A percentile compares a stretch with the other conserved stretches of the same genome.
phyloP scores from a whole-genome alignment of 805 yeast species.

The Schizosaccharomyces japonicus region DNA sequence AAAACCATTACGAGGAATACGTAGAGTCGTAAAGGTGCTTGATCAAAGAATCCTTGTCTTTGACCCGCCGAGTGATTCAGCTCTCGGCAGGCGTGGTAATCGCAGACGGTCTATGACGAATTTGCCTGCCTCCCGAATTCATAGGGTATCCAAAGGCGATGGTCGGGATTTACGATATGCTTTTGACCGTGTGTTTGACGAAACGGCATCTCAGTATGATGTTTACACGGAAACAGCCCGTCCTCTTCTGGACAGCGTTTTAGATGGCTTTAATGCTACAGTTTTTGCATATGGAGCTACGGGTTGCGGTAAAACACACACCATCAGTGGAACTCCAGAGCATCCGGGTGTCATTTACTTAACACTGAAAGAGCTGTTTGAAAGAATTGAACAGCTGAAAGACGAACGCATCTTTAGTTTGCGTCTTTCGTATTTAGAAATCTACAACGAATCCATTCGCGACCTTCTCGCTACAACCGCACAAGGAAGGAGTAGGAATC shows the following conservation, averaged over 20 bases:
- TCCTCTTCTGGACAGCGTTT: constrained; percentile 3
- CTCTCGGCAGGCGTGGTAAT: too few relatives aligned
- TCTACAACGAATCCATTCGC: constrained; percentile 70
- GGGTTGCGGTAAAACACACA: constrained; percentile 5
- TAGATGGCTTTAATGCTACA: constrained; percentile 5
- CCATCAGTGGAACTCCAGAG: constrained; percentile 17
- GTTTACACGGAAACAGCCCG: background rate
- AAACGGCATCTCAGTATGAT: constrained; percentile 4
- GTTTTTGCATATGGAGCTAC: constrained; percentile 6
- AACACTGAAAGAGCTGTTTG: constrained; percentile 26
- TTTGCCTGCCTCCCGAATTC: too few relatives aligned
- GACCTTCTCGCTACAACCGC: constrained; percentile 56
- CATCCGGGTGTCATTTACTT: constrained; percentile 38
- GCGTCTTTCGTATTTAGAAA: constrained; percentile 40
- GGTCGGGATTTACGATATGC: constrained; percentile 4
- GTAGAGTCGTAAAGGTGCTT: background rate
- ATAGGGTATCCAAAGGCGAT: too few relatives aligned
- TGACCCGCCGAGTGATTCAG: too few relatives aligned
- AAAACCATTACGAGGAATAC: background rate
- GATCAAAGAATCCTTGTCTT: constrained; percentile 1
- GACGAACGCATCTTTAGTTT: constrained; percentile 16
- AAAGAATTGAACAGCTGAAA: constrained; percentile 18
- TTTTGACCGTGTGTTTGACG: constrained; percentile 4
- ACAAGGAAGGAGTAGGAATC: constrained; percentile 6
- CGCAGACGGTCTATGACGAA: too few relatives aligned